Evolutionary conservation across 176 grass and related monocot genomes (phyloP).

Genomic region (Avena insularis): DNA sequence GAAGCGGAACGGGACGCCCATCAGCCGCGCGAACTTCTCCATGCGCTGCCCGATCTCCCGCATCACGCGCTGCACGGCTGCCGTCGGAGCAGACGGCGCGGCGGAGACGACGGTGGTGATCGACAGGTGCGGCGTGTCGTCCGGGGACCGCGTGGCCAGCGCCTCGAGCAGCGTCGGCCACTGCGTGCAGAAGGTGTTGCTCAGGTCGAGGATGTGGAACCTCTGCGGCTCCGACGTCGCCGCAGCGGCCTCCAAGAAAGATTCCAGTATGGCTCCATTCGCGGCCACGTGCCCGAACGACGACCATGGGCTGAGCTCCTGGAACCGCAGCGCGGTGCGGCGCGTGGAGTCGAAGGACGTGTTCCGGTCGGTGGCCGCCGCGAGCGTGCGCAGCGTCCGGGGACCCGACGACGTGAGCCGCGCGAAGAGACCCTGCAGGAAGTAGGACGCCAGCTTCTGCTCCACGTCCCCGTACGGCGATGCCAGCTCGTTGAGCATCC

Average conservation of each 20-base stretch:
- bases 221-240: constrained; percentile 55
- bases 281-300: constrained; percentile 97
- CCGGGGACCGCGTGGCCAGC: constrained; percentile 83
- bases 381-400: constrained; percentile 72
- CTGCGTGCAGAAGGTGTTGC: constrained; percentile 99
- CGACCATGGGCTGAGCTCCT: constrained; percentile 98
- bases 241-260: constrained; percentile 80
- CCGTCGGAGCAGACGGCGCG: constrained; percentile 59
- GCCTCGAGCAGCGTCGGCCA: constrained; percentile 99
- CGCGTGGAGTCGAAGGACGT: constrained; percentile 93
- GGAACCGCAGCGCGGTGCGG: constrained; percentile 85
- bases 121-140: constrained; percentile 97
- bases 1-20: constrained; percentile 97
- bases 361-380: constrained; percentile 75
- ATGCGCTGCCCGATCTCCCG: constrained; percentile 93
- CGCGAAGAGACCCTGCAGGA: constrained; percentile 85
- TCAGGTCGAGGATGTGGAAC: constrained; percentile 97
- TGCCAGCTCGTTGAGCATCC: constrained; percentile 99
- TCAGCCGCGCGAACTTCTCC: constrained; percentile 97
- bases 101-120: constrained; percentile 84
- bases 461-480: constrained; percentile 94
- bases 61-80: constrained; percentile 84
- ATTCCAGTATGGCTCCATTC: constrained; percentile 95
- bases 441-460: constrained; percentile 94
- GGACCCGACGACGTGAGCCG: constrained; percentile 79